Evolutionary conservation across 106 monocot species (phyloP).

Genomic region (Allium cepa): DNA sequence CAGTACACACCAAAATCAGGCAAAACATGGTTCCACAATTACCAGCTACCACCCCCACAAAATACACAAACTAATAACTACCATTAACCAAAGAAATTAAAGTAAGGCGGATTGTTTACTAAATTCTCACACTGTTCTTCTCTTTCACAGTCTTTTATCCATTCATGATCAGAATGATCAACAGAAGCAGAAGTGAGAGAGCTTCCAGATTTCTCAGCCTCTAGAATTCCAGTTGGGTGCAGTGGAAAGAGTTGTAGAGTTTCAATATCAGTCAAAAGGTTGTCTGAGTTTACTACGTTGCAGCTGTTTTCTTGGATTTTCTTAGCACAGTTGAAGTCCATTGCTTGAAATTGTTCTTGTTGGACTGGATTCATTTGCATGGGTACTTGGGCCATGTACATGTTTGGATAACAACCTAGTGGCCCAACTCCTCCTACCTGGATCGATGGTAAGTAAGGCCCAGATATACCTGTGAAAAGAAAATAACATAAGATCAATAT

Average conservation of each 20-base stretch:
- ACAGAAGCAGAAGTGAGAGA: not conserved
- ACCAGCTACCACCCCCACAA: too few species aligned
- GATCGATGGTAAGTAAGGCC: slow-evolving; percentile 25
- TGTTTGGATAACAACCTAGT: slow-evolving; percentile 14
- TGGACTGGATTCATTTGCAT: not conserved
- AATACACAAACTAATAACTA: too few species aligned
- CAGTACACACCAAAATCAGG: too few species aligned
- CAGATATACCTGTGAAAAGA: slow-evolving; percentile 26
- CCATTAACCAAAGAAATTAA: slow-evolving; percentile 16
- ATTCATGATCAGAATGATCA: not conserved
- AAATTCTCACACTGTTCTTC: slow-evolving; percentile 6
- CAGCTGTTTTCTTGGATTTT: too few species aligned
- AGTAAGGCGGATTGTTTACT: slow-evolving; percentile 1
- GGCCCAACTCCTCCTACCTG: slow-evolving; percentile 14
- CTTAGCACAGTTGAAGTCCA: too few species aligned
- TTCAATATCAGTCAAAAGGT: not conserved
- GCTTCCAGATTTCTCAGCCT: slow-evolving; percentile 8
- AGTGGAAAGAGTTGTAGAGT: slow-evolving; percentile 80
- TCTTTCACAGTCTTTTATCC: not conserved
- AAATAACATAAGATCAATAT: too few species aligned
- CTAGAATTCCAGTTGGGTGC: slow-evolving; percentile 44
- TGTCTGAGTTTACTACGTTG: not conserved
- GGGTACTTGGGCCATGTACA: slow-evolving; percentile 14
- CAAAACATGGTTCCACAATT: too few species aligned
- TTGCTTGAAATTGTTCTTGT: too few species aligned